Base-by-base conservation (phyloP, 495 filamentous ascomycete genomes). In the Penicillium verhagenii region DNA sequence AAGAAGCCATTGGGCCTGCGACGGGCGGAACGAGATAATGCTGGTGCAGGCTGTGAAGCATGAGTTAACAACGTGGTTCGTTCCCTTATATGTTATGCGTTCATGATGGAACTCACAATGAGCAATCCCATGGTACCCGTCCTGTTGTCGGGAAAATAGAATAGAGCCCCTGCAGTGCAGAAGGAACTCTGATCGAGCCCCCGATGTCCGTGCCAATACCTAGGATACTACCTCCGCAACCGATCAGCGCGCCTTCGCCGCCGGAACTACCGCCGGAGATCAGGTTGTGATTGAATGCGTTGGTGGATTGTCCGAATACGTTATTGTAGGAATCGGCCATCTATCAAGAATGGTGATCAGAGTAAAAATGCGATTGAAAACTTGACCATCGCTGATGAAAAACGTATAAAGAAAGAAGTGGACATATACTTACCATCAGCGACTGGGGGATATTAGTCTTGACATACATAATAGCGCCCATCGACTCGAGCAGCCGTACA, bases 161-260 rank as follows among this genome's bases (percentile, higher is more conserved):
- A 61, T 81, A 90, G 0, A 90, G 39, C 8, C 82, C 85, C 44
- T 82, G 77, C 46, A 82, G 76, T n/a, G 77, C 80, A 1, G 86
- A 82, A 1, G 88, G 88, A 18, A 73, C 71, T 5, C 85, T 72
- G 38, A 88, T 84, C 0, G 82, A 86, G 3, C 86, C 86, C 24
- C 74, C 86, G 50, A 89, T 82, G 58, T 89, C 86, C 3, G 82
- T 84, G 0, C 85, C 86, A 28, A 89, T 80, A 1, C 87, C 87
- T 1, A 88, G 61, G 28, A 78, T 66, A 25, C 77, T 81, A 1
- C 84, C 85, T 11, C 78, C 61, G 6, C 80, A 60, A 0, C 72
- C 82, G 20, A 88, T 50, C 3, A 89, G 68, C 0, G 86, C 82
- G 8, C 76, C 82, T 62, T 90, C 86, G 29, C 86, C 86, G 3